Base-by-base conservation (phyloP, 2,329 filamentous ascomycete species). In the Botrytis galanthina region DNA sequence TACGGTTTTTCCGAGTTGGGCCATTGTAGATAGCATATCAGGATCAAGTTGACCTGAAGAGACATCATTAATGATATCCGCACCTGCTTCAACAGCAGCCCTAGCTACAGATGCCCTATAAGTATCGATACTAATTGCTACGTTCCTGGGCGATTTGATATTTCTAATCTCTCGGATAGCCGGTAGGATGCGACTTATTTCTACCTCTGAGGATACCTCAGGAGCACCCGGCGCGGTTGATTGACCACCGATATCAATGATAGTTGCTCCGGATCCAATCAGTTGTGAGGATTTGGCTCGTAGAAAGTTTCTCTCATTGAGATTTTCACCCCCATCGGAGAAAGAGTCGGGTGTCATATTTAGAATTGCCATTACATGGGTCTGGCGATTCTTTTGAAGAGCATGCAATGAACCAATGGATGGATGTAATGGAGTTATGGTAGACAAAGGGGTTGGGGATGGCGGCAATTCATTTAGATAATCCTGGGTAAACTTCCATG, bases 281-380 rank as follows among this genome's bases (percentile, higher is more conserved):
- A 92, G 20, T 22, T 59, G 59, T 16, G 71, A 73, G 16, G 70
- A 54, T n/a, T 63, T 39, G 35, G 51, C 48, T 35, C 54, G 85
- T 80, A 20, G 86, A 29, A 67, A 67, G 4, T 14, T 14, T 68
- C 64, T 20, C 83, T 39, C 80, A 37, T 84, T 35, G 42, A 26
- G 44, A 35, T 79, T 61, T 81, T 94, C 80, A 14, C 94, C 94
- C 71, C 94, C 95, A 80, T 98, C 95, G 1, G 95, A 98, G 84
- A 99, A 99, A 16, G 95, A 98, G 83, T 99, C 95, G 0, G 95
- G 95, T 0, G 96, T 98, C 70, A 97, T 84, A 82, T 99, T 99
- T 63, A 98, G 86, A 76, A 99, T 97, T 72, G 93, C 93, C 96
- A 99, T 99, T 77, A 98, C 84, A 63, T 90, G 89, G 0, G 95